Evolutionary conservation across 2,329 filamentous ascomycete species (phyloP).

Genomic region (Rasamsonia emersonii): DNA sequence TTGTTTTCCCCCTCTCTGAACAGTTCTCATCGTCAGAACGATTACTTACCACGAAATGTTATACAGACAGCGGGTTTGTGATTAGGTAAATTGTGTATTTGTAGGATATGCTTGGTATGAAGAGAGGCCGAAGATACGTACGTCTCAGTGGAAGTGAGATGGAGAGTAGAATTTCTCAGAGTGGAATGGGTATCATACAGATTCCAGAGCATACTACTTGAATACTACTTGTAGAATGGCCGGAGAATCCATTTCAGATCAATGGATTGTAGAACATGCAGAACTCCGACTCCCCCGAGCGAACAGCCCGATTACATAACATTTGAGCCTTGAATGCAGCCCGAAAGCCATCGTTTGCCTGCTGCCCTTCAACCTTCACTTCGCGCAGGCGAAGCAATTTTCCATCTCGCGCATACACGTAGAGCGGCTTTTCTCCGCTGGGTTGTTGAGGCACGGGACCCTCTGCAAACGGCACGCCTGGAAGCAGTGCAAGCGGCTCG

Average conservation of each 20-base stretch:
- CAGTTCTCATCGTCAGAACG: too few species aligned
- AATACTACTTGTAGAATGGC: too few species aligned
- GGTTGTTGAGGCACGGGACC: conserved; percentile 17
- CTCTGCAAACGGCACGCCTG: conserved; percentile 30
- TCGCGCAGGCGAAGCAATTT: conserved; percentile 27
- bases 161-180: too few species aligned
- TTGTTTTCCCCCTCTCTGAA: too few species aligned
- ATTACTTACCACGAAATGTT: too few species aligned
- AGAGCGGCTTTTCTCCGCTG: conserved; percentile 22
- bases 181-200: too few species aligned
- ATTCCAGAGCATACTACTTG: too few species aligned
- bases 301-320: conserved; percentile 22
- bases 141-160: too few species aligned
- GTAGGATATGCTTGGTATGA: too few species aligned
- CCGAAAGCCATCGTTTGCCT: conserved; percentile 24
- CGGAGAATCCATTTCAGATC: conserved; percentile 12
- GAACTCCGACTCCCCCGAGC: conserved; percentile 16
- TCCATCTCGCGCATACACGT: conserved; percentile 29
- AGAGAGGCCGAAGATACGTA: too few species aligned
- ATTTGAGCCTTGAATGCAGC: conserved; percentile 34
- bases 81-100: conserved; percentile 13
- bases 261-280: conserved; percentile 28
- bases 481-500: conserved; percentile 20
- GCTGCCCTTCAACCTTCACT: conserved; percentile 34
- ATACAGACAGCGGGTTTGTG: conserved; percentile 27